These are phyloP conservation scores for Neurospora intermedia DNA, from an alignment of 495 filamentous ascomycete genomes.

Conservation along the genomic window DNA sequence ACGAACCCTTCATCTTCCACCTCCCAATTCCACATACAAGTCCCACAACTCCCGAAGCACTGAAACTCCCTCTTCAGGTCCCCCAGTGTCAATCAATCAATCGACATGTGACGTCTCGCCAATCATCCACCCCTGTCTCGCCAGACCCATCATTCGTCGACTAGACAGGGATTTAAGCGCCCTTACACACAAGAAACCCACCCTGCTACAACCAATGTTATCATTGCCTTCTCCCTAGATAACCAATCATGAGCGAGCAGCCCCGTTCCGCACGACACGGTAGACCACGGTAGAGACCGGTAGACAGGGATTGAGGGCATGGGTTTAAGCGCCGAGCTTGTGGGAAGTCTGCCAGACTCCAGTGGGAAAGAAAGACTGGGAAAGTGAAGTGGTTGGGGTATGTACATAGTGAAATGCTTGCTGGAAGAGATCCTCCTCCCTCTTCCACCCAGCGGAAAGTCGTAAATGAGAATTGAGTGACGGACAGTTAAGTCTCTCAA, in stretches of 20 bases:
- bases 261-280: not conserved
- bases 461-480: not conserved
- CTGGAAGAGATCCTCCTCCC: not conserved
- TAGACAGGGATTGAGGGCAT: not conserved
- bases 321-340: not conserved
- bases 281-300: not conserved
- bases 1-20: not conserved
- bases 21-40: not conserved
- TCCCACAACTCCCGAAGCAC: not conserved
- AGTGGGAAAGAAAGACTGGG: not conserved
- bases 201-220: not conserved
- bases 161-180: not conserved
- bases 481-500: not conserved
- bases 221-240: not conserved
- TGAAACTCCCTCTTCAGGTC: not conserved
- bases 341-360: not conserved
- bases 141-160: not conserved
- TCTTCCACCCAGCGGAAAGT: not conserved
- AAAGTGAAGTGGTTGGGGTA: not conserved
- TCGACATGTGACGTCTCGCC: not conserved
- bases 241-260: not conserved
- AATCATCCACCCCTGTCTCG: not conserved
- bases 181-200: not conserved
- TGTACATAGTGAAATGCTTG: not conserved
- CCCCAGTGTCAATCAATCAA: not conserved